These are phyloP conservation scores for Microsporum canis DNA, from an alignment of 2,329 filamentous ascomycete species.

Conservation along the genomic window DNA sequence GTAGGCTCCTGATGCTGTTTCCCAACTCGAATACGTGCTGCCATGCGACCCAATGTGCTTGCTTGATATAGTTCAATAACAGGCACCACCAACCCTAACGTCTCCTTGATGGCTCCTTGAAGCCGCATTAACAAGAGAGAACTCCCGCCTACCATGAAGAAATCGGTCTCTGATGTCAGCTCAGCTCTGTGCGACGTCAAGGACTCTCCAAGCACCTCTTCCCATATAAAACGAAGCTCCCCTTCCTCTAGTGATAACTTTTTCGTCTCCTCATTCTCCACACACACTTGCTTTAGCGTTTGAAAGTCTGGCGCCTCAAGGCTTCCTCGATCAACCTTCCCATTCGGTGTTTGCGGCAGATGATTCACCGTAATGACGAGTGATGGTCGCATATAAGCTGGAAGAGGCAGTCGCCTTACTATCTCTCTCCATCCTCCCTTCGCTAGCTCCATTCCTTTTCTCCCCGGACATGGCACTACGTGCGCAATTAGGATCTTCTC, in stretches of 20 bases:
- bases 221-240: slow-evolving; percentile 2
- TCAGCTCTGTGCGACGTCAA: neutral
- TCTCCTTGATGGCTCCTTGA: slow-evolving; percentile 23
- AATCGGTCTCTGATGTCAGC: slow-evolving; percentile 1
- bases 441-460: neutral
- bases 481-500: slow-evolving; percentile 1
- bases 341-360: slow-evolving; percentile 5
- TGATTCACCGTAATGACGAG: neutral
- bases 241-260: neutral
- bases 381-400: slow-evolving; percentile 10
- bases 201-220: neutral
- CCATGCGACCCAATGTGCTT: slow-evolving; percentile 24
- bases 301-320: neutral
- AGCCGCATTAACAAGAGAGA: slow-evolving; percentile 25
- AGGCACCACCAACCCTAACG: slow-evolving; percentile 22
- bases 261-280: too few species aligned
- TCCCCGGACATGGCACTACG: neutral
- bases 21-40: neutral
- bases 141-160: slow-evolving; percentile 23
- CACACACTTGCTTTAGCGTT: neutral
- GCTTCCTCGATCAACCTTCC: slow-evolving; percentile 8
- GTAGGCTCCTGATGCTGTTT: neutral
- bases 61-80: slow-evolving; percentile 30
- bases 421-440: neutral
- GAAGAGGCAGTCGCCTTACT: slow-evolving; percentile 1